A percentile compares a stretch with the other conserved stretches of the same genome.
These are phyloP conservation scores for Talaromyces amestolkiae DNA, from an alignment of 2,329 filamentous ascomycete species.

Conservation along the genomic window DNA sequence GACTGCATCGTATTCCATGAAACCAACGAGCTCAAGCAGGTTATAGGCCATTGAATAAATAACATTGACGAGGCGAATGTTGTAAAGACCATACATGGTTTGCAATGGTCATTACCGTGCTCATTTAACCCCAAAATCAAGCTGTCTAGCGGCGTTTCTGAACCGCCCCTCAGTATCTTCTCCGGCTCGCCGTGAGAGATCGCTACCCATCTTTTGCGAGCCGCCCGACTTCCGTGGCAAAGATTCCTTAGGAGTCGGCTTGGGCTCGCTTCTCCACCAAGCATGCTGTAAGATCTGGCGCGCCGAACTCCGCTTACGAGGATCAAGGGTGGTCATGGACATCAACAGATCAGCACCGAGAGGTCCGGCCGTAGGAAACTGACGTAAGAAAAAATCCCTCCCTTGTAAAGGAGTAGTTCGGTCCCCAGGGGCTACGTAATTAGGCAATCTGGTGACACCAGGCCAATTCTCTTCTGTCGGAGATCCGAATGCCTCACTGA, in stretches of 20 bases:
- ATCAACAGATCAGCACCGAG: constrained; percentile 86
- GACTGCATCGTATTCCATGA: background rate
- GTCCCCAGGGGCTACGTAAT: constrained; percentile 69
- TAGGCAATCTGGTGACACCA: constrained; percentile 74
- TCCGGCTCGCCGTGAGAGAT: constrained; percentile 74
- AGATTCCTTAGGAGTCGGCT: constrained; percentile 76
- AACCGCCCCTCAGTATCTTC: constrained; percentile 63
- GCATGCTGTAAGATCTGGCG: constrained; percentile 73
- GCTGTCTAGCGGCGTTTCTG: constrained; percentile 75
- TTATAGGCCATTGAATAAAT: background rate
- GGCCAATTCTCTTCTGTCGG: constrained; percentile 96
- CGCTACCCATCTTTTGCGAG: constrained; percentile 73
- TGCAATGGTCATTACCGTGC: background rate
- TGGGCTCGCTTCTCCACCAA: constrained; percentile 83
- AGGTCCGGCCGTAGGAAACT: constrained; percentile 76
- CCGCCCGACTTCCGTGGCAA: constrained; percentile 75
- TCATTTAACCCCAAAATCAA: constrained; percentile 65
- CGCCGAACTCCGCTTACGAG: constrained; percentile 77
- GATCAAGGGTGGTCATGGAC: constrained; percentile 80
- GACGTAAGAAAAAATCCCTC: constrained; percentile 68
- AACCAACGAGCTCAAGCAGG: background rate
- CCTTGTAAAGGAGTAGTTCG: constrained; percentile 59
- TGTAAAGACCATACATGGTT: background rate
- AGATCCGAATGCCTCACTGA: constrained; percentile 81
- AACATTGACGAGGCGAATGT: background rate